phyloP scores from a whole-genome alignment of 257 asterid genomes.

The Pogostemon cablin region DNA sequence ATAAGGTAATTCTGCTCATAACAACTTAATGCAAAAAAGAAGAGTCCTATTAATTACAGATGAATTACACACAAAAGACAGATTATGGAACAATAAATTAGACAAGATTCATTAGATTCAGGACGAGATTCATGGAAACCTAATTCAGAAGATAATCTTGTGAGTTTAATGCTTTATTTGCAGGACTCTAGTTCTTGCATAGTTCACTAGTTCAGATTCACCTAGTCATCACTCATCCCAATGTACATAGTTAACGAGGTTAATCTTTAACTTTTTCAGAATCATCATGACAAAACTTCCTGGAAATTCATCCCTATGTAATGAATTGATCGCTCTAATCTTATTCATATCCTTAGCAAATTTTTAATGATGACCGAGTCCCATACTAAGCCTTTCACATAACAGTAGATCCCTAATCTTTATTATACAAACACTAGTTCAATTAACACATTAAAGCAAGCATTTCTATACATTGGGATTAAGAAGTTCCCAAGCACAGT shows the following conservation, averaged over 20 bases:
- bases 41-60: not conserved
- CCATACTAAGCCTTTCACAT: not conserved
- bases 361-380: not conserved
- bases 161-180: not conserved
- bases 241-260: not conserved
- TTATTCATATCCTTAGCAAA: not conserved
- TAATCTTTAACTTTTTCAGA: not conserved
- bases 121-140: conserved; percentile 11
- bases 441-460: not conserved
- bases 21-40: conserved; percentile 9
- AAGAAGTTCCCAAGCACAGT: not conserved
- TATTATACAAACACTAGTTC: not conserved
- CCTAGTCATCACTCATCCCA: not conserved
- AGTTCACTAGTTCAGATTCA: not conserved
- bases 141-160: conserved; percentile 12
- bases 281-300: not conserved
- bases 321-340: not conserved
- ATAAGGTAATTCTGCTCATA: not conserved
- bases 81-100: conserved; percentile 10
- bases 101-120: not conserved
- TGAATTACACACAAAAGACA: conserved; percentile 8
- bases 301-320: not conserved
- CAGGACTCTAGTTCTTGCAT: not conserved
- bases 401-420: conserved; percentile 19
- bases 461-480: not conserved